phyloP scores from a whole-genome alignment of 1,284 basidiomycete species.

The Melanopsichium pennsylvanicum region DNA sequence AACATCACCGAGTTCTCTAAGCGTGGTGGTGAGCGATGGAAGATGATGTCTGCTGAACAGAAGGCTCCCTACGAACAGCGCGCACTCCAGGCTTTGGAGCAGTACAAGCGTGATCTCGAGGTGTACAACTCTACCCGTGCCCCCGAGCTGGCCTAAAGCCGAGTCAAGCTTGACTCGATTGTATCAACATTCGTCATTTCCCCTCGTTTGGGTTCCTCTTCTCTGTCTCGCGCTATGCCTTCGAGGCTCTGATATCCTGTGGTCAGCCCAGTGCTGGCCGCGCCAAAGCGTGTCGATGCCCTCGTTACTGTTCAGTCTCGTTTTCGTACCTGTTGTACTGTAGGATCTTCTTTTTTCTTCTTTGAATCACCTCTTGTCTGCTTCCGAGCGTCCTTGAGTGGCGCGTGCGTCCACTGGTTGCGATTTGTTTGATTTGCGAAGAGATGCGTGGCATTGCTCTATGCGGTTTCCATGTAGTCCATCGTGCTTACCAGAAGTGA shows the following conservation, averaged over 20 bases:
- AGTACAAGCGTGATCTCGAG: constrained; percentile 49
- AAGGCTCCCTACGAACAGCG: constrained; percentile 52
- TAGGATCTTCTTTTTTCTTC: constrained; percentile 8
- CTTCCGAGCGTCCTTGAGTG: too few relatives aligned
- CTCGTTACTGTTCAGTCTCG: not conserved
- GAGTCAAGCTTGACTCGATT: too few relatives aligned
- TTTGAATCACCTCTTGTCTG: too few relatives aligned
- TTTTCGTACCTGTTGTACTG: constrained; percentile 29
- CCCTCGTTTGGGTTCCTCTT: not conserved
- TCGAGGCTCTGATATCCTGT: not conserved
- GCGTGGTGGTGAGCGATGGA: constrained; percentile 50
- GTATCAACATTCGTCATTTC: constrained; percentile 12
- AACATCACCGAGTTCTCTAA: constrained; percentile 45
- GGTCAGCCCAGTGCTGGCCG: too few relatives aligned
- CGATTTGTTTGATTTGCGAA: not conserved
- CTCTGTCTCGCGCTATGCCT: not conserved
- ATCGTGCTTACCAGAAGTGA: too few relatives aligned
- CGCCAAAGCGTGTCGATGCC: constrained; percentile 2
- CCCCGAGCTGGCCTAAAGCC: too few relatives aligned
- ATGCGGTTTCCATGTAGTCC: too few relatives aligned
- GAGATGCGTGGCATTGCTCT: too few relatives aligned
- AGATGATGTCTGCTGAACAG: constrained; percentile 43
- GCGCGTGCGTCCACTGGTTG: too few relatives aligned
- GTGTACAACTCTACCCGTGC: constrained; percentile 37
- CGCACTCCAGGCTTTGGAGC: constrained; percentile 39